Conservation (phyloP, 441 rosid genomes). For the Caryocar brasiliense region DNA sequence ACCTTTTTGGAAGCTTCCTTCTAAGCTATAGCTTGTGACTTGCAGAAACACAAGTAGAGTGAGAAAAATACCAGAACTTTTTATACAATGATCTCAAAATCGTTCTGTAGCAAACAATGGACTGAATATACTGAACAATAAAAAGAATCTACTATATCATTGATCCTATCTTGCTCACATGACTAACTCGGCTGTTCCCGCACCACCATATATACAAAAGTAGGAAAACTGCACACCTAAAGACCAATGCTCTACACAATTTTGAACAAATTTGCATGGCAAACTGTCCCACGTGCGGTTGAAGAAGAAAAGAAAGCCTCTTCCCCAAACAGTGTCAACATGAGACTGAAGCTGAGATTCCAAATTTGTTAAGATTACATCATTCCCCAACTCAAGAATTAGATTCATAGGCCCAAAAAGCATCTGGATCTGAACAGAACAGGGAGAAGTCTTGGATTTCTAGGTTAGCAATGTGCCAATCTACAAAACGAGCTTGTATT, state of each 20-base stretch:
- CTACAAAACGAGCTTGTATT: slow-evolving; percentile 73
- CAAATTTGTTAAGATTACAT: not conserved
- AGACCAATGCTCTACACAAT: slow-evolving; percentile 27
- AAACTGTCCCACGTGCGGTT: slow-evolving; percentile 7
- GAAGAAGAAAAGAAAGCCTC: slow-evolving; percentile 3
- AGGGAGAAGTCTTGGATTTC: slow-evolving; percentile 76
- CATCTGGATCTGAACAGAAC: slow-evolving; percentile 74
- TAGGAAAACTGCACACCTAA: slow-evolving; percentile 12
- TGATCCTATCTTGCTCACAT: not conserved
- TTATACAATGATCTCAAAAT: not conserved
- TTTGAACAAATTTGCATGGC: slow-evolving; percentile 24
- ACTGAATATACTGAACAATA: too few species aligned
- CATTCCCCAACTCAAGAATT: slow-evolving; percentile 30
- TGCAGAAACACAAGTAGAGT: too few species aligned
- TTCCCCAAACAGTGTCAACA: not conserved
- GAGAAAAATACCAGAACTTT: not conserved
- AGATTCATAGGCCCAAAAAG: slow-evolving; percentile 86
- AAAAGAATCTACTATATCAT: not conserved
- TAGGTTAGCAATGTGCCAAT: slow-evolving; percentile 90
- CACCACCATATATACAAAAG: slow-evolving; percentile 9
- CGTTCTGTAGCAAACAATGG: not conserved
- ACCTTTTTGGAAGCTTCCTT: too few species aligned
- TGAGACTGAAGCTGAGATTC: not conserved
- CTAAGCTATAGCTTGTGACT: too few species aligned
- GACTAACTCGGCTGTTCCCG: not conserved